These are phyloP conservation scores for Hyphodiscus hymeniophilus DNA, from an alignment of 495 filamentous ascomycete genomes.

Conservation along the genomic window DNA sequence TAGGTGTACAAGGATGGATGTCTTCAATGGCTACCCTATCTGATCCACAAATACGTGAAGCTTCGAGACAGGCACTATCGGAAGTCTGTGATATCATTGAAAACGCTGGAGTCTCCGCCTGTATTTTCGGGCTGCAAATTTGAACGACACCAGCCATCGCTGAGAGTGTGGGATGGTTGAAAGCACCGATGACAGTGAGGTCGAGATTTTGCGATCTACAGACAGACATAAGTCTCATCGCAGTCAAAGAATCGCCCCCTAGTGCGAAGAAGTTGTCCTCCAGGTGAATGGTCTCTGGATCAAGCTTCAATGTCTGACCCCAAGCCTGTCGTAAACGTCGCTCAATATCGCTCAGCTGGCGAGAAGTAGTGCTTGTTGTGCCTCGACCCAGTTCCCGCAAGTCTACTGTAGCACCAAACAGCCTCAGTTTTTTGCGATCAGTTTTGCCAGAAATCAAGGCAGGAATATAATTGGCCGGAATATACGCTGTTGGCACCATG, in stretches of 20 bases:
- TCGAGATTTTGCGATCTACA: constrained; percentile 41
- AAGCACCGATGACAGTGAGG: constrained; percentile 44
- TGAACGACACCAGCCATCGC: constrained; percentile 16
- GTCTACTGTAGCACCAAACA: too few species aligned
- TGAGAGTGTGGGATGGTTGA: constrained; percentile 38
- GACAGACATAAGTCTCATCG: constrained; percentile 60
- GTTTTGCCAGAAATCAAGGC: neutral
- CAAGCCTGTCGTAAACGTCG: too few species aligned
- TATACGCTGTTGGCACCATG: constrained; percentile 19
- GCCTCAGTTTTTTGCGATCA: neutral
- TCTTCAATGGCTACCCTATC: too few species aligned
- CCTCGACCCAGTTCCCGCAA: too few species aligned
- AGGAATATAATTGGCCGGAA: constrained; percentile 5
- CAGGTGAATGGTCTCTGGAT: too few species aligned
- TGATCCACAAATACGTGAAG: constrained; percentile 28
- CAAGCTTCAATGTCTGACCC: too few species aligned
- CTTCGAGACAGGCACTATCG: constrained; percentile 15
- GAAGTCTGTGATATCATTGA: neutral
- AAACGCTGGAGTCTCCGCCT: too few species aligned
- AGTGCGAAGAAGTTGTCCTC: constrained; percentile 57
- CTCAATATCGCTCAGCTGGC: too few species aligned
- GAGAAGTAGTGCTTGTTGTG: too few species aligned
- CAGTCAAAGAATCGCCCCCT: constrained; percentile 61
- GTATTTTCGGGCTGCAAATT: too few species aligned
- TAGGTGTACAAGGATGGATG: too few species aligned